A percentile compares a stretch with the other conserved stretches of the same genome.
phyloP scores from a whole-genome alignment of 768 basidiomycete genomes.

The Sarcomyxa edulis region DNA sequence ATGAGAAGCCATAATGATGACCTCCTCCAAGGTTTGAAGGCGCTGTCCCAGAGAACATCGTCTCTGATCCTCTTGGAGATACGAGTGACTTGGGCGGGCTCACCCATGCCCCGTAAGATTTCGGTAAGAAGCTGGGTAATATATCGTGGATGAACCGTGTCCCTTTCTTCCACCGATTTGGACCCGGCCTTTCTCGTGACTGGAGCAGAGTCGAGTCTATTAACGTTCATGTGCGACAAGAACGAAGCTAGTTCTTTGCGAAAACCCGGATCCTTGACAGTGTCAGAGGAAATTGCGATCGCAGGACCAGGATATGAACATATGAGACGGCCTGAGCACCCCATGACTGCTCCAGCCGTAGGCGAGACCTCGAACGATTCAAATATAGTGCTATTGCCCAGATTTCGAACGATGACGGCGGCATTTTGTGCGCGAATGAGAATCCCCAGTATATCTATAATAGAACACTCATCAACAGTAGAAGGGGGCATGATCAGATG shows the following conservation, averaged over 20 bases:
- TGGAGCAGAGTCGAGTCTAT: slow-evolving; percentile 26
- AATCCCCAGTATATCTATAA: slow-evolving; percentile 30
- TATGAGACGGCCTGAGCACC: slow-evolving; percentile 33
- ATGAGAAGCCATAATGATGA: slow-evolving; percentile 46
- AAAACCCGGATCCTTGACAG: slow-evolving; percentile 24
- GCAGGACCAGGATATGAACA: slow-evolving; percentile 44
- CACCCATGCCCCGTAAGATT: slow-evolving; percentile 37
- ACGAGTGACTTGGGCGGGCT: slow-evolving; percentile 18
- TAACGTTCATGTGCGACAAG: slow-evolving; percentile 29
- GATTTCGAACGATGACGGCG: slow-evolving; percentile 32
- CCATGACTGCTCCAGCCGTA: slow-evolving; percentile 26
- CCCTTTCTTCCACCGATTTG: slow-evolving; percentile 29
- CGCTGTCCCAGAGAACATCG: slow-evolving; percentile 36
- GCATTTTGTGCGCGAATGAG: slow-evolving; percentile 44
- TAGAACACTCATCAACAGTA: neutral
- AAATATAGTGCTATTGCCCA: slow-evolving; percentile 22
- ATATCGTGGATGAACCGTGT: slow-evolving; percentile 38
- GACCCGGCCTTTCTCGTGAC: slow-evolving; percentile 31
- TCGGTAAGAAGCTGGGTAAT: slow-evolving; percentile 43
- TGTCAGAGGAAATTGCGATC: slow-evolving; percentile 24
- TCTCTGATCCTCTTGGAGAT: slow-evolving; percentile 41
- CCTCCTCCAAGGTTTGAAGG: slow-evolving; percentile 41
- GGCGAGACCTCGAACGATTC: slow-evolving; percentile 46
- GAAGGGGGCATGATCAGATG: neutral
- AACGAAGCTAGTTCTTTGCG: slow-evolving; percentile 30